A percentile compares a stretch with the other conserved stretches of the same genome.
These are phyloP conservation scores for Fusarium begoniae DNA, from an alignment of 2,329 filamentous ascomycete species.

Conservation along the genomic window DNA sequence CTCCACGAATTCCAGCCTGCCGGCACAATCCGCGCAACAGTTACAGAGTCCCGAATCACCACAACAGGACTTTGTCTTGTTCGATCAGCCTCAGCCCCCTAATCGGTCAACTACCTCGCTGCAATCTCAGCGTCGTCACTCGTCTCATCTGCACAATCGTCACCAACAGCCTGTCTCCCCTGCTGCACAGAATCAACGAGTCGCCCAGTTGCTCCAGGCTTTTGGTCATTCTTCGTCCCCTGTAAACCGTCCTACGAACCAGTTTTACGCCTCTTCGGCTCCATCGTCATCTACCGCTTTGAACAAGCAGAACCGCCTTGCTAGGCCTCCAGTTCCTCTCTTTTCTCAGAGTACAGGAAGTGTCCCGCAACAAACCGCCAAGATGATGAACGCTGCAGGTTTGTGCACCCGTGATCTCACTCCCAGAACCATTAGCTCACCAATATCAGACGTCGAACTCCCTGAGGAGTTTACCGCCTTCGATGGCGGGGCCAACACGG, in stretches of 20 bases:
- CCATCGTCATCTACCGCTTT: slow-evolving; percentile 67
- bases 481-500: slow-evolving; percentile 60
- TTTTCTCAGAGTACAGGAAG: slow-evolving; percentile 70
- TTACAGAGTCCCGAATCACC: slow-evolving; percentile 59
- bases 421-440: slow-evolving; percentile 45
- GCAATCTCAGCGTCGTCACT: slow-evolving; percentile 56
- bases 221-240: slow-evolving; percentile 65
- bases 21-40: slow-evolving; percentile 69
- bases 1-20: slow-evolving; percentile 71
- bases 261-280: slow-evolving; percentile 75
- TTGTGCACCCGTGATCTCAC: slow-evolving; percentile 20
- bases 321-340: slow-evolving; percentile 75
- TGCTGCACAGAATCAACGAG: slow-evolving; percentile 65
- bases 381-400: slow-evolving; percentile 58
- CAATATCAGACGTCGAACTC: slow-evolving; percentile 63
- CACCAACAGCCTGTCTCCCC: slow-evolving; percentile 51
- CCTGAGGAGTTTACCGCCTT: slow-evolving; percentile 68
- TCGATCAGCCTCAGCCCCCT: slow-evolving; percentile 61
- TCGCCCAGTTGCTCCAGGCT: slow-evolving; percentile 67
- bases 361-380: slow-evolving; percentile 57
- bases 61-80: slow-evolving; percentile 83
- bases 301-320: slow-evolving; percentile 61
- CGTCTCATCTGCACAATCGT: slow-evolving; percentile 56
- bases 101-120: slow-evolving; percentile 52
- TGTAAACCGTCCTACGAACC: slow-evolving; percentile 65